A percentile compares a stretch with the other conserved stretches of the same genome.
These are phyloP conservation scores for Blastobotrys proliferans DNA, from an alignment of 1,139 yeast genomes.

Conservation along the genomic window DNA sequence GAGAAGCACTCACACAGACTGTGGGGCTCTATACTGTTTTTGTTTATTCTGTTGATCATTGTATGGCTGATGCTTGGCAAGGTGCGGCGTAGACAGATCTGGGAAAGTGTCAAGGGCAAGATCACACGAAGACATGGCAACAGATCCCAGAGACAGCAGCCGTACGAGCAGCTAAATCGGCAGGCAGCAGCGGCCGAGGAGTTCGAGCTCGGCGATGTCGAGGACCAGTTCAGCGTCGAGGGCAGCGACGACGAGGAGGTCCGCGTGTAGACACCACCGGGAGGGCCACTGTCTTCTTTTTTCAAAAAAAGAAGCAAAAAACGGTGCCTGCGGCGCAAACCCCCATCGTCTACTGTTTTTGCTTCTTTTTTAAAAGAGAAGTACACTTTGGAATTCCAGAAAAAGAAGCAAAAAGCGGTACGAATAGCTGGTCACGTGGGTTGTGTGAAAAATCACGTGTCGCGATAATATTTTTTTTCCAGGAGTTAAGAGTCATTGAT, in stretches of 20 bases:
- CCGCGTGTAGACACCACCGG: too few species aligned
- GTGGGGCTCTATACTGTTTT: conserved; percentile 51
- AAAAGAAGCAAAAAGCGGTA: too few species aligned
- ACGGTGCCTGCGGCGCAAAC: too few species aligned
- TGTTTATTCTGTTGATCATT: conserved; percentile 41
- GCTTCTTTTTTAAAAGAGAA: too few species aligned
- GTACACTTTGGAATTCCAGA: too few species aligned
- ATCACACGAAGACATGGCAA: neutral
- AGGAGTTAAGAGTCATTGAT: too few species aligned
- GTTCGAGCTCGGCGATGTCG: conserved; percentile 25
- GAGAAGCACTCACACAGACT: conserved; percentile 47
- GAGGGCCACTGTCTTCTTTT: too few species aligned
- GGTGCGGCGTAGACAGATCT: conserved; percentile 31
- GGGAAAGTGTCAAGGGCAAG: conserved; percentile 26
- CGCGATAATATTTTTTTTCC: too few species aligned
- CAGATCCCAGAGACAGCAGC: neutral
- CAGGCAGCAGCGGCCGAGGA: conserved; percentile 18
- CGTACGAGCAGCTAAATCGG: neutral
- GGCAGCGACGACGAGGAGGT: conserved; percentile 20
- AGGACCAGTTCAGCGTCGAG: conserved; percentile 16
- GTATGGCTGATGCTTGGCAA: conserved; percentile 49
- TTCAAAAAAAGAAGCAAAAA: too few species aligned
- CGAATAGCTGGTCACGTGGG: too few species aligned
- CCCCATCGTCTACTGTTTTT: too few species aligned
- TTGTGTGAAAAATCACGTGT: too few species aligned